These are phyloP conservation scores for Fonsecaea nubica DNA, from an alignment of 2,329 filamentous ascomycete genomes.

Conservation along the genomic window DNA sequence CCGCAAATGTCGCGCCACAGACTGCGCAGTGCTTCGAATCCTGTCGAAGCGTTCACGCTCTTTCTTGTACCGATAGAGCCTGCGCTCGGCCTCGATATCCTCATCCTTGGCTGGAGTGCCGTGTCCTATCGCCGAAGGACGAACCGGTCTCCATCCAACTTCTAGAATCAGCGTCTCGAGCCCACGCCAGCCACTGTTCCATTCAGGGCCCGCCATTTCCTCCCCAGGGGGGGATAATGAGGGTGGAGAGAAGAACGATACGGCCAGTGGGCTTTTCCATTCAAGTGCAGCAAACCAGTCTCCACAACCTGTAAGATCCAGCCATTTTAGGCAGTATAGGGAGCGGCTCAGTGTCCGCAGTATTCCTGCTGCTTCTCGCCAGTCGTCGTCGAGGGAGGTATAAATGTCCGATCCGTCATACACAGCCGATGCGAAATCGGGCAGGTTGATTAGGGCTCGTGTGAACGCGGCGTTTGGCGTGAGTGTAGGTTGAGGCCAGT, in stretches of 20 bases:
- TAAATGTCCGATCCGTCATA: slow-evolving; percentile 62
- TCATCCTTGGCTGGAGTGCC: slow-evolving; percentile 16
- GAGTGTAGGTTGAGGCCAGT: slow-evolving; percentile 66
- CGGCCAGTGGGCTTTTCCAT: slow-evolving; percentile 42
- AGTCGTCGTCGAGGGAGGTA: slow-evolving; percentile 60
- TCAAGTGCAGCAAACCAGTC: slow-evolving; percentile 62
- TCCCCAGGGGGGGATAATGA: not conserved
- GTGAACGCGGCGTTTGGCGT: slow-evolving; percentile 58
- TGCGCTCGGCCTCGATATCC: slow-evolving; percentile 45
- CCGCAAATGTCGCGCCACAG: slow-evolving; percentile 45
- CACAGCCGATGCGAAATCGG: slow-evolving; percentile 43
- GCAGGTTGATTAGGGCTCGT: slow-evolving; percentile 23
- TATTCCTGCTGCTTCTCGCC: slow-evolving; percentile 62
- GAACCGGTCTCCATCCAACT: slow-evolving; percentile 50
- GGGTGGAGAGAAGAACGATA: not conserved
- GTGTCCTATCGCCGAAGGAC: slow-evolving; percentile 30
- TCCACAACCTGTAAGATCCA: slow-evolving; percentile 66
- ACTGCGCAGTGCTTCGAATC: slow-evolving; percentile 42
- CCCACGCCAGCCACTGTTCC: slow-evolving; percentile 55
- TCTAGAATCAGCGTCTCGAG: slow-evolving; percentile 52
- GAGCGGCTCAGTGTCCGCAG: slow-evolving; percentile 62
- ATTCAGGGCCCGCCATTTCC: slow-evolving; percentile 48
- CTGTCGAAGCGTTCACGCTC: slow-evolving; percentile 45
- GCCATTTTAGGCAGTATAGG: slow-evolving; percentile 66
- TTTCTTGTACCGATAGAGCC: slow-evolving; percentile 44